Percentiles rank a stretch among this genome's conserved stretches.
These are phyloP conservation scores for Meyerozyma athensensis DNA, from an alignment of 1,139 yeast species.

Conservation along the genomic window DNA sequence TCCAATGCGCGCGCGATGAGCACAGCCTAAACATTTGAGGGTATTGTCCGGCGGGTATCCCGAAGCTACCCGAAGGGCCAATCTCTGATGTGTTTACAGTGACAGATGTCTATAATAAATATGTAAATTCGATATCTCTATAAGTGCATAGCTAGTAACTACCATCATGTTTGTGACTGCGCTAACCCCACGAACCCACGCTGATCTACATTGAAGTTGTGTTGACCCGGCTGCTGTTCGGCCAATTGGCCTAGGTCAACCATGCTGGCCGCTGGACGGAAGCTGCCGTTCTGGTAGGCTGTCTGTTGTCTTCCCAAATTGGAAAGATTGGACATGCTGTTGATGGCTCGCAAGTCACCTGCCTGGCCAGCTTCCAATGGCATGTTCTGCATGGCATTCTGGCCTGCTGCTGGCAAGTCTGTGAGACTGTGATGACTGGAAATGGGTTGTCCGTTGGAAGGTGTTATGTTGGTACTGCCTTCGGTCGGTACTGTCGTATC, in stretches of 20 bases:
- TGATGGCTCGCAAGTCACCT: conserved; percentile 27
- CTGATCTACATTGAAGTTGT: conserved; percentile 2
- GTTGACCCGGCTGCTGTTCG: conserved; percentile 16
- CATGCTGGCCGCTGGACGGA: conserved; percentile 34
- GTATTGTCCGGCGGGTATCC: neutral
- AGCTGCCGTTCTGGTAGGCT: conserved; percentile 13
- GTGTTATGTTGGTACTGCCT: conserved; percentile 11
- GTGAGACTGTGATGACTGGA: conserved; percentile 12
- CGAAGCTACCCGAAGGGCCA: too few relatives aligned
- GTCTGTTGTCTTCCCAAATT: conserved; percentile 14
- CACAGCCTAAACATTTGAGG: conserved; percentile 2
- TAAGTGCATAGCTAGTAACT: neutral
- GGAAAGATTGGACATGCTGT: conserved; percentile 37
- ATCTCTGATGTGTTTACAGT: too few relatives aligned
- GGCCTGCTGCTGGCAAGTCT: conserved; percentile 28
- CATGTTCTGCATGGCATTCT: conserved; percentile 9
- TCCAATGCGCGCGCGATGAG: conserved; percentile 2
- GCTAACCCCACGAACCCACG: conserved; percentile 1
- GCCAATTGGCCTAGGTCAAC: conserved; percentile 18
- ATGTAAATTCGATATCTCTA: neutral
- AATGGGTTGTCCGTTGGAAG: conserved; percentile 7
- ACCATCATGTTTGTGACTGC: neutral
- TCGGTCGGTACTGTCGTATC: conserved; percentile 4
- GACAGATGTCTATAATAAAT: too few relatives aligned
- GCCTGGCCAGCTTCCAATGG: conserved; percentile 4